A percentile compares a stretch with the other conserved stretches of the same genome.
These are phyloP conservation scores for Salix viminalis DNA, from an alignment of 345 rosid genomes.

Conservation along the genomic window DNA sequence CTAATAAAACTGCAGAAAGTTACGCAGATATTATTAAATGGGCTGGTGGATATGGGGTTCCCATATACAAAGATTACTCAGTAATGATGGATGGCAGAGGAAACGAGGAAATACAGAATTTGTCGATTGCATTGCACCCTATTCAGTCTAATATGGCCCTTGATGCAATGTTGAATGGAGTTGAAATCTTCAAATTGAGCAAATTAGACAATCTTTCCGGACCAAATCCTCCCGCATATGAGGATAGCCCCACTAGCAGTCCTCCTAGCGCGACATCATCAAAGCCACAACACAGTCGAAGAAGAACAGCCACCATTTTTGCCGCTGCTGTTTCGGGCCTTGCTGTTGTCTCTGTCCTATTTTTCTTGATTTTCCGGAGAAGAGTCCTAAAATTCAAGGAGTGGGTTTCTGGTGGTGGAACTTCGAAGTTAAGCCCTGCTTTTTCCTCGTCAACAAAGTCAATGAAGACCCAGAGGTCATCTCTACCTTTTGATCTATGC, in stretches of 20 bases:
- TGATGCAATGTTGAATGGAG: conserved; percentile 8
- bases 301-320: neutral
- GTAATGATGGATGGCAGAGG: neutral
- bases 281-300: neutral
- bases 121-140: conserved; percentile 8
- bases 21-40: neutral
- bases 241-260: too few species aligned
- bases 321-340: neutral
- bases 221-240: neutral
- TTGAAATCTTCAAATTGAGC: too few species aligned
- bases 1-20: neutral
- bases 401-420: neutral
- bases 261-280: conserved; percentile 23
- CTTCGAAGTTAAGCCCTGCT: neutral
- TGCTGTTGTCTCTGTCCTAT: neutral
- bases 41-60: conserved; percentile 8
- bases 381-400: neutral
- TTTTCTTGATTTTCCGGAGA: neutral
- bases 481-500: neutral
- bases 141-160: neutral
- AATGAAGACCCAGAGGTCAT: neutral
- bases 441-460: neutral
- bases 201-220: too few species aligned
- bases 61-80: conserved; percentile 5
- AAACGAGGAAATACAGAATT: neutral